These are phyloP conservation scores for Fusarium verrucosum DNA, from an alignment of 2,329 filamentous ascomycete genomes.

Conservation along the genomic window DNA sequence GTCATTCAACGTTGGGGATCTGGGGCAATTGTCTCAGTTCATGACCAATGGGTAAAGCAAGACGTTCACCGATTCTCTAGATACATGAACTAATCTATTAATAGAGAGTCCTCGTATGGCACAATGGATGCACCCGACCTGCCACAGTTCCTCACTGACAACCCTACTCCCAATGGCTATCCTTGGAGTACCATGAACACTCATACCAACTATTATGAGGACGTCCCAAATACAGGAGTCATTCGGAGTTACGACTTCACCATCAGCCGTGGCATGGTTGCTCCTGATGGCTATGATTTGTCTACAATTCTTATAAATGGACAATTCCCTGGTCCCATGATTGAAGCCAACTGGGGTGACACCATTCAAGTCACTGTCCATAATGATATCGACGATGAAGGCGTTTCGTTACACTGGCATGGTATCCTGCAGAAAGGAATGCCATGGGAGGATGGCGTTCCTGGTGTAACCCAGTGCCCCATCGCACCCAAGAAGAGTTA, in stretches of 20 bases:
- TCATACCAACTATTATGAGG: slow-evolving; percentile 60
- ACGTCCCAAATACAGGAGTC: slow-evolving; percentile 62
- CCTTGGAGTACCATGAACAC: slow-evolving; percentile 62
- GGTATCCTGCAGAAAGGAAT: slow-evolving; percentile 60
- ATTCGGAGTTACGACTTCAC: slow-evolving; percentile 65
- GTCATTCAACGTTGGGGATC: slow-evolving; percentile 21
- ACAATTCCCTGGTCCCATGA: slow-evolving; percentile 72
- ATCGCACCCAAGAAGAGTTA: slow-evolving; percentile 68
- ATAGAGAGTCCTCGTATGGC: slow-evolving; percentile 53
- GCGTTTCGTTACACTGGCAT: slow-evolving; percentile 63
- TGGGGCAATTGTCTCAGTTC: slow-evolving; percentile 32
- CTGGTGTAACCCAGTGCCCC: slow-evolving; percentile 69
- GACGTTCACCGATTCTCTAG: not conserved
- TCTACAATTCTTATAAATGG: slow-evolving; percentile 70
- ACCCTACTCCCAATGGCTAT: slow-evolving; percentile 58
- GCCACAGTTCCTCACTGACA: slow-evolving; percentile 58
- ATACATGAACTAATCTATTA: slow-evolving; percentile 9
- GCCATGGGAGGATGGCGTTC: slow-evolving; percentile 63
- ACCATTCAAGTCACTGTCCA: slow-evolving; percentile 71
- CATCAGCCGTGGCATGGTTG: slow-evolving; percentile 59
- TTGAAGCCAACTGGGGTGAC: slow-evolving; percentile 72
- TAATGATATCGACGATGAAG: slow-evolving; percentile 71
- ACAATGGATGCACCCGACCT: slow-evolving; percentile 52
- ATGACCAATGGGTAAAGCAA: slow-evolving; percentile 39
- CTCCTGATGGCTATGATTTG: slow-evolving; percentile 65